phyloP scores from a whole-genome alignment of 257 asterid genomes.

The Oldenlandia corymbosa region DNA sequence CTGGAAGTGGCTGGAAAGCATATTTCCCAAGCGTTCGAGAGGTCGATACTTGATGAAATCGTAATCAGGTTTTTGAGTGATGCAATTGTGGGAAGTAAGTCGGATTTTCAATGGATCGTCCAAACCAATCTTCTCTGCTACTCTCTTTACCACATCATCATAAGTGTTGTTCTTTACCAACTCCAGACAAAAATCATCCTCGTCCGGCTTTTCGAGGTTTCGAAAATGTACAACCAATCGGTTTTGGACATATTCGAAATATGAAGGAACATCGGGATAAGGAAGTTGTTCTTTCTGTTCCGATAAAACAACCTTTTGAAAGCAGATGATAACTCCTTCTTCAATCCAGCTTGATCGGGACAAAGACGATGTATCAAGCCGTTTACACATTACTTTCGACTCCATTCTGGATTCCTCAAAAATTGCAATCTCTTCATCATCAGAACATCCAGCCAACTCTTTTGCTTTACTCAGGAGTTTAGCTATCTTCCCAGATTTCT shows the following conservation, averaged over 20 bases:
- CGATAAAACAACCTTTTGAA: conserved; percentile 59
- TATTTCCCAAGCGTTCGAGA: conserved; percentile 75
- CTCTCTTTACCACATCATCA: conserved; percentile 91
- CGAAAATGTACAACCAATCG: conserved; percentile 98
- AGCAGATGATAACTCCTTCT: conserved; percentile 97
- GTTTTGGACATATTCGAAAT: conserved; percentile 82
- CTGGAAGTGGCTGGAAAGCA: conserved; percentile 91
- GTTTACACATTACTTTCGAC: conserved; percentile 94
- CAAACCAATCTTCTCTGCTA: conserved; percentile 76
- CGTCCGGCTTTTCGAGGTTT: conserved; percentile 82
- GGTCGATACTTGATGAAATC: conserved; percentile 77
- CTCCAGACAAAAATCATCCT: conserved; percentile 85
- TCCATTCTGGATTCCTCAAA: conserved; percentile 96
- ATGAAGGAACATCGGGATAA: conserved; percentile 79
- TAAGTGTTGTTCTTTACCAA: conserved; percentile 90
- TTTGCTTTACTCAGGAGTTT: conserved; percentile 62
- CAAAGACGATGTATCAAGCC: conserved; percentile 65
- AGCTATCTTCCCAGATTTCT: conserved; percentile 59
- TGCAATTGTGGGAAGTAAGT: conserved; percentile 97
- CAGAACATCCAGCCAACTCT: conserved; percentile 87
- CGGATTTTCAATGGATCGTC: conserved; percentile 91
- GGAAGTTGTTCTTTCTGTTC: conserved; percentile 62
- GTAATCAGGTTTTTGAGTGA: conserved; percentile 96
- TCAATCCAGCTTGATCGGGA: conserved; percentile 84
- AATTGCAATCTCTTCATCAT: conserved; percentile 84